Base-by-base conservation (phyloP, 331 rosid species). In the Quercus lobata region DNA sequence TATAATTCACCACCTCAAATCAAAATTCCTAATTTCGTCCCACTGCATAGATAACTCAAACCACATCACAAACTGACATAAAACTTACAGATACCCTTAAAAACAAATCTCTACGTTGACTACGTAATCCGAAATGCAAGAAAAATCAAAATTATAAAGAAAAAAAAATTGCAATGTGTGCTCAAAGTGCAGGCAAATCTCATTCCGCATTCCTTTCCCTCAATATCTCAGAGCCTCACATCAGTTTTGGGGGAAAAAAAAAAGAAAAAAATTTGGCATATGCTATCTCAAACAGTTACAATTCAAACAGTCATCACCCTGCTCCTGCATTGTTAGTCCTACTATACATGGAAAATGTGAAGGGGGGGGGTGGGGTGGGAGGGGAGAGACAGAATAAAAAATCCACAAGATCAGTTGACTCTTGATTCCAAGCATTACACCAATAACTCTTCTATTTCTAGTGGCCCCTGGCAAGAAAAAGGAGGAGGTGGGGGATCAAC, bases 401-500 rank as follows among this genome's bases (percentile, higher is more conserved):
- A 27, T 58, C 79, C 75, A 71, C 76, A 77, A 83, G 60, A 80
- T 80, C 57, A 81, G 74, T 82, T 29, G 66, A 78, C 74, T 52
- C 79, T 35, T 65, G 66, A 34, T 63, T 87, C 85, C 32, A 81
- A 70, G 41, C 70, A 76, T 54, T 55, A 76, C 7, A 81, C 84
- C 55, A 49, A 73, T 74, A 78, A 17, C 37, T 79, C 86, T 74
- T 73, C 87, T 29, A 76, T 87, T 57, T 54, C 81, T 25, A 30
- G 27, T 3, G 71, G 72, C 82, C 66, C 65, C 34, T 25, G 79
- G 41, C 57, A 29, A 24, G 84, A 62, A 71, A 90, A 87, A 22
- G 97, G 94, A 60, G 89, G 86, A 2, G 94, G 97, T 3, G 98
- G 93, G 4, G 92, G 89, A 81, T 93, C 98, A 73, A 93, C 97